phyloP scores from a whole-genome alignment of 2,329 filamentous ascomycete species.

The Fusarium lateritium region DNA sequence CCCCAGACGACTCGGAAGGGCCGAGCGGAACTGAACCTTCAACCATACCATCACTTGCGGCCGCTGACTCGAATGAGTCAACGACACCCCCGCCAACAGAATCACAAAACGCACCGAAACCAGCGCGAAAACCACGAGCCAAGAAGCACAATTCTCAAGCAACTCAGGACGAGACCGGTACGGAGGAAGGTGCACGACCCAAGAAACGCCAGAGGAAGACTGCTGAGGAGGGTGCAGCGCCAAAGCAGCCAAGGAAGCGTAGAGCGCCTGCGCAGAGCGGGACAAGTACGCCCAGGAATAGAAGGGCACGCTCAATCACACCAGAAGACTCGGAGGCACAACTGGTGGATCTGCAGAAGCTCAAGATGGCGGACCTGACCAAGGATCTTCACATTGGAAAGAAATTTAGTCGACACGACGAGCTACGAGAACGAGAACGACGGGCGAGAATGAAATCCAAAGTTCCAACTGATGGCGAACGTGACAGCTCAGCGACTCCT shows the following conservation, averaged over 20 bases:
- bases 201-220: conserved; percentile 55
- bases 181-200: conserved; percentile 44
- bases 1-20: conserved; percentile 33
- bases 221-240: conserved; percentile 38
- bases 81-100: conserved; percentile 23
- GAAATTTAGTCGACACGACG: conserved; percentile 80
- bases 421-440: conserved; percentile 77
- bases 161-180: conserved; percentile 31
- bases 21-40: conserved; percentile 33
- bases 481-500: conserved; percentile 44
- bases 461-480: conserved; percentile 45
- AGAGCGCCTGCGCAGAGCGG: conserved; percentile 47
- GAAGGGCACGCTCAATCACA: conserved; percentile 65
- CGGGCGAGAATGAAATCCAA: conserved; percentile 56
- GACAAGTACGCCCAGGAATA: conserved; percentile 47
- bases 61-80: conserved; percentile 24
- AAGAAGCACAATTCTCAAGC: conserved; percentile 33
- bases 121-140: conserved; percentile 37
- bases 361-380: conserved; percentile 82
- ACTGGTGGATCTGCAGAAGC: conserved; percentile 74
- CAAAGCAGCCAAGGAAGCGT: conserved; percentile 49
- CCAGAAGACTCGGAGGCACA: conserved; percentile 75
- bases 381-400: conserved; percentile 80
- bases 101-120: conserved; percentile 16
- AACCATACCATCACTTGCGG: conserved; percentile 23